phyloP scores from a whole-genome alignment of 2,329 filamentous ascomycete genomes.

The Ascochyta fabae region DNA sequence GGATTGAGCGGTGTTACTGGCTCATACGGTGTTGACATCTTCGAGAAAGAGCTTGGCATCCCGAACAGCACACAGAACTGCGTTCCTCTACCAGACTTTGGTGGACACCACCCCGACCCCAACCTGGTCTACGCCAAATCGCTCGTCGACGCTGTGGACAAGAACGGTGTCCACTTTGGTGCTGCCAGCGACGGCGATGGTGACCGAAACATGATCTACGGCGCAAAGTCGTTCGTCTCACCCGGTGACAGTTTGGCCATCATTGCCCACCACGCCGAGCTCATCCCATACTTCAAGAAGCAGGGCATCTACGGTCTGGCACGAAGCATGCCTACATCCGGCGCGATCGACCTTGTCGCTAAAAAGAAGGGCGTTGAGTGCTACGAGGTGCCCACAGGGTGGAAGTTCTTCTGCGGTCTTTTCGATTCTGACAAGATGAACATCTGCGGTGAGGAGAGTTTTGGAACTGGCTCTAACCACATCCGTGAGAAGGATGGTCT shows the following conservation, averaged over 20 bases:
- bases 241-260: conserved; percentile 97
- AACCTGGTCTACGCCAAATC: conserved; percentile 97
- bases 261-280: conserved; percentile 93
- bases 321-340: conserved; percentile 96
- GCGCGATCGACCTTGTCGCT: conserved; percentile 92
- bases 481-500: conserved; percentile 99
- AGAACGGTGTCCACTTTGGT: conserved; percentile 90
- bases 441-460: conserved; percentile 98
- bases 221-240: conserved; percentile 93
- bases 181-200: conserved; percentile 96
- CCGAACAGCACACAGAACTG: conserved; percentile 88
- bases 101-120: conserved; percentile 95
- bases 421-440: conserved; percentile 99
- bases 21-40: conserved; percentile 92
- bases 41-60: conserved; percentile 89
- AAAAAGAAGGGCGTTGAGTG: conserved; percentile 89
- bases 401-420: conserved; percentile 98
- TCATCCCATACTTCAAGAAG: conserved; percentile 98
- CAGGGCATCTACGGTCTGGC: conserved; percentile 95
- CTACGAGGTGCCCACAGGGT: conserved; percentile 98
- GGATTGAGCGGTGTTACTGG: conserved; percentile 94
- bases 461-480: conserved; percentile 97
- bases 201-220: conserved; percentile 99
- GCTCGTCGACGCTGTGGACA: conserved; percentile 91
- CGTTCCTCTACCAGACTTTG: conserved; percentile 90